Evolutionary conservation across 352 stramenopile species (phyloP), one percentile per base, ranked within the genome.

Genomic region (Phytophthora pseudosyringae): DNA sequence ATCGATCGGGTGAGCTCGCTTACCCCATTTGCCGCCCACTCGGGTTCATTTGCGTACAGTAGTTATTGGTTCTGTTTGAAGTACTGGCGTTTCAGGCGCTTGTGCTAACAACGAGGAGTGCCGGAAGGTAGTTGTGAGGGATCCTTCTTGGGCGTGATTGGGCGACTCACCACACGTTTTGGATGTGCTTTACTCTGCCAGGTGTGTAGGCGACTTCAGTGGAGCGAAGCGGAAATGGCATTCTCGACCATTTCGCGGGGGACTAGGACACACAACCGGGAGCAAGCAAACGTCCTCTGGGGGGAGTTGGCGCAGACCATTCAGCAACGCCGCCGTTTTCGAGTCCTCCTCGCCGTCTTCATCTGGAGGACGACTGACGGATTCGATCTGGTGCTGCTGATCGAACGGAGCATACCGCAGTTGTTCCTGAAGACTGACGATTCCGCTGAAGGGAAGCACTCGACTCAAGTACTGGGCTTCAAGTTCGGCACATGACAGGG

Each of bases 381-480:
- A 51, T 51, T 72, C 57, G 33, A 72, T 59, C 5, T 57, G 45
- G 2, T 62, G 35, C 9, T 81, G 73, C 21, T 73, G 64, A 13
- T 68, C 62, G 43, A 86, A 78, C 21, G 72, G 77, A 16, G 68
- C 77, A 41, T 72, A 89, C 7, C 54, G 76, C 12, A 89, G 64
- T 52, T 91, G 80, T 0, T 89, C 72, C 1, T 66, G 65, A 11
- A 89, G 71, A 0, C 25, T 21, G 4, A 89, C 54, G 29, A 89
- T 83, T 25, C 74, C 59, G 9, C 62, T 66, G 54, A 77, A 80
- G 0, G 83, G 78, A 12, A 90, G 64, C 6, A 63, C 29, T 8
- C 57, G 48, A 60, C 86, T 80, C 7, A 91, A 68, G 39, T 83
- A 84, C 15, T 67, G 51, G 29, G 86, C 78, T 61, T 89, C 74